Conservation (phyloP, 1,284 basidiomycete genomes). For the Chalciporus sp. region DNA sequence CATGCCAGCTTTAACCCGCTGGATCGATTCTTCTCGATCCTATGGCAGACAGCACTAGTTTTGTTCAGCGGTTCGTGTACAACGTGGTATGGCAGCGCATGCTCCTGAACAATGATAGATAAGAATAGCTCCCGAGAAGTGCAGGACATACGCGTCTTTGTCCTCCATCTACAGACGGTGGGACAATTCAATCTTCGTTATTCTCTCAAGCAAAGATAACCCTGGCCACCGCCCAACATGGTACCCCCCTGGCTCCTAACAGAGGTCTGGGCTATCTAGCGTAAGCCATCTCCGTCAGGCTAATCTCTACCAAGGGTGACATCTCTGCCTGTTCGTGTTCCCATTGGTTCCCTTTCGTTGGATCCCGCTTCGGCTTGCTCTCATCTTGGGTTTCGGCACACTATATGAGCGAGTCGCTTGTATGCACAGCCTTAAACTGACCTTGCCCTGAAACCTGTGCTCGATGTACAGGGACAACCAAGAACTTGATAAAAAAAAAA, state of each 20-base stretch:
- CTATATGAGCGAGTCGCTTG: neutral
- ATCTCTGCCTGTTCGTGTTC: neutral
- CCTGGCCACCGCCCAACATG: neutral
- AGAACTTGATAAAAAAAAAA: too few species aligned
- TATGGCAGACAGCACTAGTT: neutral
- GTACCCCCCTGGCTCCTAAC: neutral
- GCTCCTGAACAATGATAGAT: neutral
- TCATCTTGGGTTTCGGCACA: neutral
- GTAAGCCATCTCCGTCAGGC: neutral
- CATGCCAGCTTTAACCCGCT: neutral
- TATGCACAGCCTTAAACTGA: neutral
- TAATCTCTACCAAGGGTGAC: neutral
- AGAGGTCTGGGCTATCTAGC: neutral
- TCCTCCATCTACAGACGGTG: neutral
- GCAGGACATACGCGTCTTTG: neutral
- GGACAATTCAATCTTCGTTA: neutral
- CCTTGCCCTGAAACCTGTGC: neutral
- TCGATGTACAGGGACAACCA: too few species aligned
- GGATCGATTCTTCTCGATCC: neutral
- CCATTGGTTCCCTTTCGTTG: neutral
- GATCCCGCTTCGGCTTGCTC: neutral
- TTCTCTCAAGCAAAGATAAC: neutral
- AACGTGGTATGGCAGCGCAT: neutral
- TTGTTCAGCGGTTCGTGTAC: neutral
- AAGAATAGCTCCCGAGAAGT: neutral